Evolutionary conservation across 2,329 filamentous ascomycete genomes (phyloP), one percentile per base, ranked within the genome.

Genomic region (Ilyonectria mors-panacis): DNA sequence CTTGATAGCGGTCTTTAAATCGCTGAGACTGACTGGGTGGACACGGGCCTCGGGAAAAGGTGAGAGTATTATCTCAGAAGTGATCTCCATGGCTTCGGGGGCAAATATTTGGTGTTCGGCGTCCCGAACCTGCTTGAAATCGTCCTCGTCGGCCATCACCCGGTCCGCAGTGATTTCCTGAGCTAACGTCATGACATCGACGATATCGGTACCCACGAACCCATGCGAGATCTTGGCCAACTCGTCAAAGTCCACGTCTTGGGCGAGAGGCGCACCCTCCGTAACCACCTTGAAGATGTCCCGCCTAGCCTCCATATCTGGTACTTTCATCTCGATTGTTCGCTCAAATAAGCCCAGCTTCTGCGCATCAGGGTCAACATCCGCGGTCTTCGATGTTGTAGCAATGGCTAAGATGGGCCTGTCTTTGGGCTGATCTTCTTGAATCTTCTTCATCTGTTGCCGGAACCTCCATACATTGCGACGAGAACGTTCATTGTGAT

Each of bases 181-280:
- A 3, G 86, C 87, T 1, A 80, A 73, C 2, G 81, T 82, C 53
- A 88, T 82, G n/a, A 91, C 82, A 66, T 85, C 92, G 69, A 93
- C 90, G 4, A 99, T 83, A 83, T 99, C 96, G 6, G 94, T 93
- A 12, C 95, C 95, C 0, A 99, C 95, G 73, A 96, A 99, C 1
- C 96, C 96, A 6, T 96, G 94, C 0, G 95, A 98, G 73, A 91
- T 86, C 75, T 93, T 95, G 6, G 95, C 94, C 4, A 99, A 84
- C 17, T 87, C 83, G 28, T 83, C 82, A 72, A 95, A 93, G 77
- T 97, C 89, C 21, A 98, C 88, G 67, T 94, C 90, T 4, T 88
- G 85, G 1, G 89, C 85, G 8, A 97, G 79, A 0, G 83, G 83
- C 71, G 91, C 87, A 62, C 91, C 88, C 60, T 89, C 85, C 0